Conservation (phyloP, 2,329 filamentous ascomycete species). For the Diaporthe sp. region DNA sequence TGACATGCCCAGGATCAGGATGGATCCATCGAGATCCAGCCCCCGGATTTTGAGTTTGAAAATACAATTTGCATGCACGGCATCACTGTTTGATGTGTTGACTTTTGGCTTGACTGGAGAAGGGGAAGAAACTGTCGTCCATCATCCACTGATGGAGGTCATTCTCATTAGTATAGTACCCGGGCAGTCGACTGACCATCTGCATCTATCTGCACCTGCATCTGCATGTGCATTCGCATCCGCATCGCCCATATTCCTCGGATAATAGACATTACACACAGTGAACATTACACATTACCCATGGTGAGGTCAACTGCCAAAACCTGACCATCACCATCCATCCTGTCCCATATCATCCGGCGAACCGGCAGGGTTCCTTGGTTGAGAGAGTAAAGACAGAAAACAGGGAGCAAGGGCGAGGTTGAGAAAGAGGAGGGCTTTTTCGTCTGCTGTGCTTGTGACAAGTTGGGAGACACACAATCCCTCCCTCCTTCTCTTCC, state of each 20-base stretch:
- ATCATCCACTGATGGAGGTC: not conserved
- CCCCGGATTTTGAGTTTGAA: conserved; percentile 31
- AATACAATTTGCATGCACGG: conserved; percentile 28
- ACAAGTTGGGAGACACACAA: not conserved
- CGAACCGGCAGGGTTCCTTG: conserved; percentile 14
- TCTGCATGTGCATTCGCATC: not conserved
- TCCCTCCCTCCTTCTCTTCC: not conserved
- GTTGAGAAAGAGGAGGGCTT: not conserved
- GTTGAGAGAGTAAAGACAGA: not conserved
- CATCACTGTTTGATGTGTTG: conserved; percentile 23
- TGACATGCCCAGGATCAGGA: not conserved
- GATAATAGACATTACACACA: not conserved
- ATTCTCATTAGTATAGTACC: not conserved
- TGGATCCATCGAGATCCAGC: conserved; percentile 33
- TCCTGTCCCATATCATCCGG: not conserved
- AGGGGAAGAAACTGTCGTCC: not conserved
- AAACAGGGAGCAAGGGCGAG: not conserved
- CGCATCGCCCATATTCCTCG: not conserved
- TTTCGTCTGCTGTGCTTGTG: conserved; percentile 10
- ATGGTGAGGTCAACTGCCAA: conserved; percentile 5
- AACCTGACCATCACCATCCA: not conserved
- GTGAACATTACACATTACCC: not conserved
- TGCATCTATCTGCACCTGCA: not conserved
- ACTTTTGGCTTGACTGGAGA: not conserved
- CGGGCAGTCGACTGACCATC: not conserved